Evolutionary conservation across 2,329 filamentous ascomycete genomes (phyloP).

Genomic region (Phyllosticta citriasiana): DNA sequence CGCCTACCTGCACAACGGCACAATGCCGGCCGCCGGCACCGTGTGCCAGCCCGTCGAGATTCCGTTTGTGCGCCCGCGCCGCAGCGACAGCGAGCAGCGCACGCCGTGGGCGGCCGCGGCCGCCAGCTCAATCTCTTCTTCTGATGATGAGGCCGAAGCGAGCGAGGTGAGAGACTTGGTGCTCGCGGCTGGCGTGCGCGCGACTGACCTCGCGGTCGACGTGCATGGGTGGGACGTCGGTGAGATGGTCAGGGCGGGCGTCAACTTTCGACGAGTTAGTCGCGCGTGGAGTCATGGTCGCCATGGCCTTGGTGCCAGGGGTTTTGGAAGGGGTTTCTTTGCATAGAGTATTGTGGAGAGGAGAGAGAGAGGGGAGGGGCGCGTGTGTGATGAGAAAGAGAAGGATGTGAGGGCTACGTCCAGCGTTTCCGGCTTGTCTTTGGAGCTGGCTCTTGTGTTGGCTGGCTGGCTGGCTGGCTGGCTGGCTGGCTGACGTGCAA

Average conservation of each 20-base stretch:
- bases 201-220: background rate
- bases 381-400: no score
- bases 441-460: no score
- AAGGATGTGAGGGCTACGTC: no score
- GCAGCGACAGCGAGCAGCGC: background rate
- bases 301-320: background rate
- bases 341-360: background rate
- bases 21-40: constrained; percentile 17
- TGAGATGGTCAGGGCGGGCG: background rate
- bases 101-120: background rate
- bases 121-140: background rate
- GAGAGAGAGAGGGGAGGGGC: background rate
- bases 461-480: no score
- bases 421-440: no score
- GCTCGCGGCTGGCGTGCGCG: no score
- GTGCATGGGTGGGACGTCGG: background rate
- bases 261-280: background rate
- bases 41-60: constrained; percentile 7
- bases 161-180: no score
- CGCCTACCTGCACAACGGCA: constrained; percentile 32
- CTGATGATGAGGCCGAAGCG: no score
- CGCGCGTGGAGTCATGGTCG: background rate
- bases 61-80: constrained; percentile 1
- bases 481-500: no score
- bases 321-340: background rate